Conservation (phyloP, 2,329 filamentous ascomycete genomes). For the Neonectria coccinea region DNA sequence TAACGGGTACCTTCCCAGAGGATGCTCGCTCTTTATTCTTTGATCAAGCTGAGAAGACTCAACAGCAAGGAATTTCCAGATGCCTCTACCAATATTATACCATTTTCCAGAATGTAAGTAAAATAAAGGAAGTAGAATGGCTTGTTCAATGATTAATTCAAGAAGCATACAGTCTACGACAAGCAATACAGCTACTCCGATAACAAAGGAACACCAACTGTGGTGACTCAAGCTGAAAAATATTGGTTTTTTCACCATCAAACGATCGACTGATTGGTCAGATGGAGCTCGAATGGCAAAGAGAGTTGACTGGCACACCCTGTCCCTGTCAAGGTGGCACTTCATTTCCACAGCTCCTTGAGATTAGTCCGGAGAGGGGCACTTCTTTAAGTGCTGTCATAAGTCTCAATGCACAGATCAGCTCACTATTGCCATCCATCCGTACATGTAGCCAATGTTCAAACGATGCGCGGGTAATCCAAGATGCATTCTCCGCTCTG, state of each 20-base stretch:
- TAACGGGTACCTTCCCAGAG: slow-evolving; percentile 2
- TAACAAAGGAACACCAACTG: neutral
- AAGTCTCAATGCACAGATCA: slow-evolving; percentile 12
- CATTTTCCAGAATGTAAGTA: neutral
- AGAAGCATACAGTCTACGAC: slow-evolving; percentile 1
- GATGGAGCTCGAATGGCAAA: slow-evolving; percentile 9
- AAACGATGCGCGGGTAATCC: slow-evolving; percentile 10
- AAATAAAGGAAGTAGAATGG: neutral
- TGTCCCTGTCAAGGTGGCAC: slow-evolving; percentile 13
- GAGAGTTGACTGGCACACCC: slow-evolving; percentile 9
- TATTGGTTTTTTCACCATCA: neutral
- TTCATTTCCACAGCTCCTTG: slow-evolving; percentile 12
- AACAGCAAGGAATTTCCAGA: neutral
- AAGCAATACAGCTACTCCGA: neutral
- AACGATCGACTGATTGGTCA: slow-evolving; percentile 1
- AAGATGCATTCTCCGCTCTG: slow-evolving; percentile 12
- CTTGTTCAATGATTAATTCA: slow-evolving; percentile 9
- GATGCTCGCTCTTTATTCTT: slow-evolving; percentile 4
- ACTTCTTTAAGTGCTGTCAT: slow-evolving; percentile 14
- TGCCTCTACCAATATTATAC: neutral
- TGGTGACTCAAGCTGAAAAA: neutral
- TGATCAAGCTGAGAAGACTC: neutral
- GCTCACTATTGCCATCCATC: slow-evolving; percentile 13
- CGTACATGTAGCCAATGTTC: slow-evolving; percentile 14
- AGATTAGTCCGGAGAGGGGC: slow-evolving; percentile 3